Conservation (phyloP, 495 filamentous ascomycete species). For the Hyaloscypha bicolor region DNA sequence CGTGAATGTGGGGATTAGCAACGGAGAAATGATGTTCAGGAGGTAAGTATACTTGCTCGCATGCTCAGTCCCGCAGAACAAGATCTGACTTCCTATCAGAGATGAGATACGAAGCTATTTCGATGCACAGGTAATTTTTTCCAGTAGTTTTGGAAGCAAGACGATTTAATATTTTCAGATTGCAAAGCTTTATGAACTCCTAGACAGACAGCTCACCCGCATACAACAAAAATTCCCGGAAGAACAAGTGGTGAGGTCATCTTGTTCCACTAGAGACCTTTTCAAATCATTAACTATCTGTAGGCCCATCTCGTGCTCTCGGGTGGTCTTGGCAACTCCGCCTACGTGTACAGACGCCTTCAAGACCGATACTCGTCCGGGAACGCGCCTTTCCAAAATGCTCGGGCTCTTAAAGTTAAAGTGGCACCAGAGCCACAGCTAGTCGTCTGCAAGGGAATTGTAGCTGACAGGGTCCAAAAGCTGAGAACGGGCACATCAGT, state of each 20-base stretch:
- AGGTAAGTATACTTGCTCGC: slow-evolving; percentile 10
- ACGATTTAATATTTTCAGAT: slow-evolving; percentile 8
- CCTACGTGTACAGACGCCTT: slow-evolving; percentile 56
- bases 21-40: slow-evolving; percentile 42
- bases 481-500: slow-evolving; percentile 44
- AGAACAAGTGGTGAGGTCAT: slow-evolving; percentile 47
- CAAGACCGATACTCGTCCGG: slow-evolving; percentile 41
- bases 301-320: slow-evolving; percentile 56
- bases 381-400: slow-evolving; percentile 16
- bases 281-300: not conserved
- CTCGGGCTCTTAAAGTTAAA: slow-evolving; percentile 43
- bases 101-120: slow-evolving; percentile 43
- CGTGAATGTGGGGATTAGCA: slow-evolving; percentile 33
- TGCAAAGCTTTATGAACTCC: slow-evolving; percentile 39
- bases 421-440: slow-evolving; percentile 59
- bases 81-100: slow-evolving; percentile 8
- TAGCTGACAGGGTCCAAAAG: slow-evolving; percentile 55
- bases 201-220: slow-evolving; percentile 37
- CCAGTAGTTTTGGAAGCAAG: not conserved
- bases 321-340: slow-evolving; percentile 65
- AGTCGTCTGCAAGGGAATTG: slow-evolving; percentile 58
- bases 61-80: not conserved
- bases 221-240: slow-evolving; percentile 46
- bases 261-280: not conserved
- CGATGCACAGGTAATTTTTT: slow-evolving; percentile 38